Conservation (phyloP, 129 eudicot genomes). For the Flaveria sonorensis region DNA sequence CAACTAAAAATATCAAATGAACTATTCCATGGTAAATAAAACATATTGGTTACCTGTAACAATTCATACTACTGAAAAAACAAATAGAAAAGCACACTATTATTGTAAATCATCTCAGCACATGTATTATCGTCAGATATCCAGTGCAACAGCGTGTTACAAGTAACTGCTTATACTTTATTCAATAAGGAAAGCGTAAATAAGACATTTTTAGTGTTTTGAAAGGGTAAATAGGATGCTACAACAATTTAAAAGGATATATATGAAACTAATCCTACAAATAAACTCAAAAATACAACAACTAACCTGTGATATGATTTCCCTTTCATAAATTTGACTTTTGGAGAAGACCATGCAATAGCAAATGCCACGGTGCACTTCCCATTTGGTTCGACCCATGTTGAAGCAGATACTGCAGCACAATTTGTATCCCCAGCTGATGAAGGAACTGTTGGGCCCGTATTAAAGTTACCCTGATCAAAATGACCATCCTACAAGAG, state of each 20-base stretch:
- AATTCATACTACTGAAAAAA: background rate
- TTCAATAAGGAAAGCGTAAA: background rate
- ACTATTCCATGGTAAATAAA: too few species aligned
- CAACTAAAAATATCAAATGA: too few species aligned
- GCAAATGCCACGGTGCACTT: constrained; percentile 93
- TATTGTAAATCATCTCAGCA: constrained; percentile 2
- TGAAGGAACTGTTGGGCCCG: constrained; percentile 80
- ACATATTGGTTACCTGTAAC: too few species aligned
- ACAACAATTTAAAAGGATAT: background rate
- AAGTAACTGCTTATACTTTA: background rate
- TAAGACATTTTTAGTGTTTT: background rate
- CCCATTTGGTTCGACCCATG: constrained; percentile 99
- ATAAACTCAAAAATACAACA: background rate
- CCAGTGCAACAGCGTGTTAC: background rate
- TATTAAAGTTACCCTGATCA: constrained; percentile 63
- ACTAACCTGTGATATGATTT: constrained; percentile 84
- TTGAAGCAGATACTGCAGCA: constrained; percentile 91
- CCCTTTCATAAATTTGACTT: constrained; percentile 87
- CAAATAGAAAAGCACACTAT: background rate
- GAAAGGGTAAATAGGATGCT: background rate
- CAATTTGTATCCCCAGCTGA: constrained; percentile 96
- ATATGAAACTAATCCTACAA: background rate
- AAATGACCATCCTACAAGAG: constrained; percentile 80
- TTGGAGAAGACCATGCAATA: constrained; percentile 92
- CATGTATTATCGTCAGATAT: background rate